phyloP scores from a whole-genome alignment of 2,329 filamentous ascomycete genomes.

The Mariannaea sp. region DNA sequence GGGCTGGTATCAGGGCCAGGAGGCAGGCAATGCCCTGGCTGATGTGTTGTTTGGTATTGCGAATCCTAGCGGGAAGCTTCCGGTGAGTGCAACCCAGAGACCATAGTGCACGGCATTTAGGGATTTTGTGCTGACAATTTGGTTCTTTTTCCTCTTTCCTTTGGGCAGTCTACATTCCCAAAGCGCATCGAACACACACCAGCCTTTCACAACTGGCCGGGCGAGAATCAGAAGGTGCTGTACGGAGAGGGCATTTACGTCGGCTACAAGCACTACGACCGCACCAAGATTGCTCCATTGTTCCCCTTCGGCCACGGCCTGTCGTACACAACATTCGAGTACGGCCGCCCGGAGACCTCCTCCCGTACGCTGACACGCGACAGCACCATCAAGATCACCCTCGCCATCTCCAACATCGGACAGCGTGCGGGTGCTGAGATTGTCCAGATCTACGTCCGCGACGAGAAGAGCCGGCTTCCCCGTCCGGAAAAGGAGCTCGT shows the following conservation, averaged over 20 bases:
- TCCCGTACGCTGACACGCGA: slow-evolving; percentile 46
- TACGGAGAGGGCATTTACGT: slow-evolving; percentile 77
- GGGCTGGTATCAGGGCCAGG: slow-evolving; percentile 58
- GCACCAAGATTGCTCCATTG: slow-evolving; percentile 59
- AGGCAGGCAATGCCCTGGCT: slow-evolving; percentile 70
- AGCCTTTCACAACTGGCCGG: slow-evolving; percentile 74
- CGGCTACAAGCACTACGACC: slow-evolving; percentile 75
- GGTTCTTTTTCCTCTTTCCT: too few relatives aligned
- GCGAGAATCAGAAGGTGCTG: slow-evolving; percentile 68
- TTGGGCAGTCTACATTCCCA: slow-evolving; percentile 73
- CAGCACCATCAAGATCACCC: slow-evolving; percentile 50
- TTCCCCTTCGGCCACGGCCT: slow-evolving; percentile 78
- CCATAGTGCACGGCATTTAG: neutral
- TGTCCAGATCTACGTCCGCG: slow-evolving; percentile 71
- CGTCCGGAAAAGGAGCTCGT: slow-evolving; percentile 73
- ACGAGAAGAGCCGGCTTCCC: slow-evolving; percentile 64
- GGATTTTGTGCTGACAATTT: neutral
- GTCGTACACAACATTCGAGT: slow-evolving; percentile 72
- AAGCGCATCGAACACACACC: slow-evolving; percentile 67
- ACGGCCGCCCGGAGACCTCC: slow-evolving; percentile 61
- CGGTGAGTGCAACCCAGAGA: slow-evolving; percentile 47
- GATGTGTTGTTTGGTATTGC: slow-evolving; percentile 71
- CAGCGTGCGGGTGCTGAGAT: slow-evolving; percentile 62
- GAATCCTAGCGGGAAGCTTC: slow-evolving; percentile 71
- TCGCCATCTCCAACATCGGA: slow-evolving; percentile 62